Evolutionary conservation across 1,139 yeast genomes (phyloP).

Genomic region (Pichia sp.): DNA sequence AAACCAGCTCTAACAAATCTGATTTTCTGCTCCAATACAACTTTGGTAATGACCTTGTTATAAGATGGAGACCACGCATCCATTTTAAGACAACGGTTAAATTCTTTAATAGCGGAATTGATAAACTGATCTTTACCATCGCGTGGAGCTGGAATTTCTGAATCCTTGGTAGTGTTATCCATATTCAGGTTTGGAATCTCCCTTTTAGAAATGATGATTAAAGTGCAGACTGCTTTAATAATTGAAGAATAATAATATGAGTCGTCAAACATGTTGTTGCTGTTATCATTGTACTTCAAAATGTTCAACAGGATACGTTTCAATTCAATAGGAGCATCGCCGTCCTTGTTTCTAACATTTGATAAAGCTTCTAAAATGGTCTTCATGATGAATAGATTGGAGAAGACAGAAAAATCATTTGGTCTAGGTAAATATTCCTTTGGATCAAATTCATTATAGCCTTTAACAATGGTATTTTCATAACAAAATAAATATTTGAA

Average conservation of each 20-base stretch:
- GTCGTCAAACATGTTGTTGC: slow-evolving; percentile 76
- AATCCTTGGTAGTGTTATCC: neutral
- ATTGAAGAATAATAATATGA: slow-evolving; percentile 62
- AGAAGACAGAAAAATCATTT: slow-evolving; percentile 73
- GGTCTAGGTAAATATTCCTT: slow-evolving; percentile 63
- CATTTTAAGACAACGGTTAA: slow-evolving; percentile 72
- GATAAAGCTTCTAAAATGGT: slow-evolving; percentile 66
- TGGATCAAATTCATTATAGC: slow-evolving; percentile 30
- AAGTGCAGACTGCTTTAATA: slow-evolving; percentile 51
- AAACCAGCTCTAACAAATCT: slow-evolving; percentile 59
- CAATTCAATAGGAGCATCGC: slow-evolving; percentile 65
- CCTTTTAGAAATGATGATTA: slow-evolving; percentile 37
- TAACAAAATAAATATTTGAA: slow-evolving; percentile 75
- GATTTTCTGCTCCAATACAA: slow-evolving; percentile 59
- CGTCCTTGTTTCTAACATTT: slow-evolving; percentile 52
- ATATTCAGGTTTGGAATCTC: slow-evolving; percentile 27
- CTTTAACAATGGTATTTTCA: slow-evolving; percentile 23
- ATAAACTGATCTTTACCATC: slow-evolving; percentile 37
- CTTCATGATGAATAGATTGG: slow-evolving; percentile 66
- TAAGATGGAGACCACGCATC: slow-evolving; percentile 88
- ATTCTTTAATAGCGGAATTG: slow-evolving; percentile 51
- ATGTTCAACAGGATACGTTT: slow-evolving; percentile 66
- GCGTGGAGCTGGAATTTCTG: slow-evolving; percentile 8
- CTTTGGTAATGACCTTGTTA: slow-evolving; percentile 55
- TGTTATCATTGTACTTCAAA: slow-evolving; percentile 82